phyloP scores from a whole-genome alignment of 2,329 filamentous ascomycete species.

The Corynespora cassiicola region DNA sequence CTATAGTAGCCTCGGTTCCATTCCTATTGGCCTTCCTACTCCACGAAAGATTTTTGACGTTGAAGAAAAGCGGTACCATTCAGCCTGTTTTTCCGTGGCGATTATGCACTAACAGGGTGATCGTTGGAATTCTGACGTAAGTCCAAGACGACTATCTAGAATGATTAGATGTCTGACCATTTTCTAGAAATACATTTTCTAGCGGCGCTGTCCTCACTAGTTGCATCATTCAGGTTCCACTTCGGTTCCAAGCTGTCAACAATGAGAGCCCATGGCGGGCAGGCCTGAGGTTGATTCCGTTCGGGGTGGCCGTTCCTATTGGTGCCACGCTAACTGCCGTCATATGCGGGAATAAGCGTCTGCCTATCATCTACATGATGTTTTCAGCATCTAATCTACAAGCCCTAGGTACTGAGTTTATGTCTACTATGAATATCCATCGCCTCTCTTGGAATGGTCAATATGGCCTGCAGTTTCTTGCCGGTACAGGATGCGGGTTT shows the following conservation, averaged over 20 bases:
- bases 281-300: constrained; percentile 13
- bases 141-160: neutral
- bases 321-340: constrained; percentile 2
- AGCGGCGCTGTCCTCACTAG: constrained; percentile 8
- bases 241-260: constrained; percentile 12
- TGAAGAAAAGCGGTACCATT: neutral
- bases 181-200: constrained; percentile 10
- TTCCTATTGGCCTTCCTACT: constrained; percentile 6
- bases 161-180: too few species aligned
- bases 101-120: constrained; percentile 3
- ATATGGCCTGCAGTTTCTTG: constrained; percentile 13
- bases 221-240: constrained; percentile 16
- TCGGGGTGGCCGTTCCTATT: constrained; percentile 2
- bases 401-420: constrained; percentile 5
- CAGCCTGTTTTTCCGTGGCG: constrained; percentile 17
- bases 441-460: neutral
- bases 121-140: constrained; percentile 12
- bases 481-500: constrained; percentile 12
- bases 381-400: constrained; percentile 7
- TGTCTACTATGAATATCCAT: constrained; percentile 1
- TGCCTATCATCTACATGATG: constrained; percentile 5
- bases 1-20: constrained; percentile 1
- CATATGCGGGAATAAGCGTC: constrained; percentile 2
- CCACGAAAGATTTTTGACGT: constrained; percentile 6
- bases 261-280: constrained; percentile 6